phyloP scores from a whole-genome alignment of 2,329 filamentous ascomycete genomes.

The Hirsutella thompsonii region DNA sequence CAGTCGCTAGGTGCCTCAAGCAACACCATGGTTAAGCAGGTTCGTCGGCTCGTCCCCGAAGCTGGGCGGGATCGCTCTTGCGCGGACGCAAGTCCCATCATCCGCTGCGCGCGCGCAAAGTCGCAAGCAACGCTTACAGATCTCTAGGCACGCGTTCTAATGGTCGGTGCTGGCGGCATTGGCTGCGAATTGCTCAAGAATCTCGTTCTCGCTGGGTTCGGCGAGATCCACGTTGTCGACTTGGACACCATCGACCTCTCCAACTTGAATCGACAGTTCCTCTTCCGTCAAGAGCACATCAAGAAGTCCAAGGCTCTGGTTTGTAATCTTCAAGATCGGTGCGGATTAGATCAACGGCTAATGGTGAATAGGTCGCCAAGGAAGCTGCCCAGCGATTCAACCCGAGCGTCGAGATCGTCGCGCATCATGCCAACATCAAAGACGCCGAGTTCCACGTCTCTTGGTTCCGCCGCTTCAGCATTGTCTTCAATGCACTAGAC shows the following conservation, averaged over 20 bases:
- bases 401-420: constrained; percentile 71
- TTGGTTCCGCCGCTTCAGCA: constrained; percentile 72
- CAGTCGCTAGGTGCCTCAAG: constrained; percentile 56
- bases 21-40: constrained; percentile 56
- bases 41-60: constrained; percentile 21
- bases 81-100: not conserved
- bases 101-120: not conserved
- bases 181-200: constrained; percentile 97
- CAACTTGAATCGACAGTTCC: constrained; percentile 94
- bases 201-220: constrained; percentile 81
- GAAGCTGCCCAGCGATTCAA: constrained; percentile 88
- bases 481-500: constrained; percentile 95
- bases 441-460: constrained; percentile 72
- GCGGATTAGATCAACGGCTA: constrained; percentile 3
- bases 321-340: constrained; percentile 18
- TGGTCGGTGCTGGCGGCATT: constrained; percentile 94
- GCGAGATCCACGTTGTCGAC: constrained; percentile 88
- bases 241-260: constrained; percentile 97
- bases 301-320: constrained; percentile 93
- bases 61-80: not conserved
- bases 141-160: constrained; percentile 65
- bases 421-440: constrained; percentile 92
- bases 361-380: constrained; percentile 60
- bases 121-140: not conserved
- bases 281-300: constrained; percentile 94